A percentile compares a stretch with the other conserved stretches of the same genome.
These are phyloP conservation scores for Torrubiellomyces zombiae DNA, from an alignment of 2,329 filamentous ascomycete species.

Conservation along the genomic window DNA sequence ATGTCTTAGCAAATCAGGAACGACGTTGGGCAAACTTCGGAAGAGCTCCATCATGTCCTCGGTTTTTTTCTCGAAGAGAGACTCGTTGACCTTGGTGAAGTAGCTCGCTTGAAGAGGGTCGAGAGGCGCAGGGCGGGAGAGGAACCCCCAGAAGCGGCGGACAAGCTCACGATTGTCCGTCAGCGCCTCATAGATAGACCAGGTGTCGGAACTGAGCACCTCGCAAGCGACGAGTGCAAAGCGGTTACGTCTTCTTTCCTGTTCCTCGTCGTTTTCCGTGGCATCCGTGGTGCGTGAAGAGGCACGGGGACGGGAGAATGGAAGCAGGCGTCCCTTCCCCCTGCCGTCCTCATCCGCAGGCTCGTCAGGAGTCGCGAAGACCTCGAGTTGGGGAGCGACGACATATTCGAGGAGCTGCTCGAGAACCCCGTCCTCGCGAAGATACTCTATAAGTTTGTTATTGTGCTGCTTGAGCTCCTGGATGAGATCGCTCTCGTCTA, in stretches of 20 bases:
- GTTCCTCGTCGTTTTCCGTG: constrained; percentile 41
- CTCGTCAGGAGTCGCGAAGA: constrained; percentile 32
- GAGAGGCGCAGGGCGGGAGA: constrained; percentile 68
- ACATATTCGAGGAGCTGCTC: constrained; percentile 83
- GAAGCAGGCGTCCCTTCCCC: constrained; percentile 23
- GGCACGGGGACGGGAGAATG: constrained; percentile 35
- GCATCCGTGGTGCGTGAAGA: constrained; percentile 33
- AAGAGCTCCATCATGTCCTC: constrained; percentile 90
- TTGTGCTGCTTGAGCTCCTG: constrained; percentile 98
- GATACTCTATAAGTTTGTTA: constrained; percentile 88
- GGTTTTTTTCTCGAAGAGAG: constrained; percentile 94
- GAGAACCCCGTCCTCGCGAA: constrained; percentile 74
- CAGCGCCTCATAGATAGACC: constrained; percentile 87
- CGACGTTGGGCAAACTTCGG: constrained; percentile 64
- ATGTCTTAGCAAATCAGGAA: constrained; percentile 75
- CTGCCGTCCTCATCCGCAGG: constrained; percentile 34
- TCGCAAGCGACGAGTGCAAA: constrained; percentile 91
- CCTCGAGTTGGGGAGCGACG: constrained; percentile 56
- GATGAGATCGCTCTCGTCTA: constrained; percentile 91
- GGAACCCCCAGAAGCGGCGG: constrained; percentile 77
- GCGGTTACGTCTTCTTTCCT: constrained; percentile 80
- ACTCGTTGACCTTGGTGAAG: constrained; percentile 97
- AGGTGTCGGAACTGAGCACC: constrained; percentile 86
- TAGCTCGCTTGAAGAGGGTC: constrained; percentile 92
- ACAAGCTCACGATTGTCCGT: constrained; percentile 70